Conservation (phyloP, 1,139 yeast species). For the Yamadazyma friedrichii region DNA sequence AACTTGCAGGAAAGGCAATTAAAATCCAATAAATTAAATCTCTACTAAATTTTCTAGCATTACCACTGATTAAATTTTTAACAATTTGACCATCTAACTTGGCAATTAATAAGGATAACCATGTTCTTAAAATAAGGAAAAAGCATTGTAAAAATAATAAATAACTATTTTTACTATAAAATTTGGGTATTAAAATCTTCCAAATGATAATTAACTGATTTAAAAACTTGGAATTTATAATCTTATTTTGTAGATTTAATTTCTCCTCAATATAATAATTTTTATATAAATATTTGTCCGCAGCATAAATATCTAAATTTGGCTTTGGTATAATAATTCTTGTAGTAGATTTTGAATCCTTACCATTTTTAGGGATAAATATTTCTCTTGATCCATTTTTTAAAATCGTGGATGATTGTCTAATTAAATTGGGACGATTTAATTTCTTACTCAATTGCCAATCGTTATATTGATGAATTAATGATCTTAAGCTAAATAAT, state of each 20-base stretch:
- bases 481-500: conserved; percentile 30
- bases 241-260: conserved; percentile 30
- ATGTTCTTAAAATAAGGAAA: conserved; percentile 78
- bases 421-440: conserved; percentile 39
- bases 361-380: conserved; percentile 49
- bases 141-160: conserved; percentile 69
- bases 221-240: conserved; percentile 66
- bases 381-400: conserved; percentile 57
- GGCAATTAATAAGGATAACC: conserved; percentile 83
- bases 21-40: conserved; percentile 85
- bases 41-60: conserved; percentile 69
- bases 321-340: conserved; percentile 60
- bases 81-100: conserved; percentile 91
- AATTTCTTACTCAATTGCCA: conserved; percentile 23
- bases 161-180: conserved; percentile 66
- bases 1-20: conserved; percentile 91
- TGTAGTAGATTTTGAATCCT: conserved; percentile 26
- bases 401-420: conserved; percentile 44
- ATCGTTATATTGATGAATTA: conserved; percentile 34
- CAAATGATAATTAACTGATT: conserved; percentile 76
- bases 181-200: conserved; percentile 76
- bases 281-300: conserved; percentile 64
- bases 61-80: conserved; percentile 81
- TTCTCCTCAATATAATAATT: conserved; percentile 44
- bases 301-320: conserved; percentile 60